Base-by-base conservation (phyloP, 2,329 filamentous ascomycete genomes). In the Corinectria fuckeliana region DNA sequence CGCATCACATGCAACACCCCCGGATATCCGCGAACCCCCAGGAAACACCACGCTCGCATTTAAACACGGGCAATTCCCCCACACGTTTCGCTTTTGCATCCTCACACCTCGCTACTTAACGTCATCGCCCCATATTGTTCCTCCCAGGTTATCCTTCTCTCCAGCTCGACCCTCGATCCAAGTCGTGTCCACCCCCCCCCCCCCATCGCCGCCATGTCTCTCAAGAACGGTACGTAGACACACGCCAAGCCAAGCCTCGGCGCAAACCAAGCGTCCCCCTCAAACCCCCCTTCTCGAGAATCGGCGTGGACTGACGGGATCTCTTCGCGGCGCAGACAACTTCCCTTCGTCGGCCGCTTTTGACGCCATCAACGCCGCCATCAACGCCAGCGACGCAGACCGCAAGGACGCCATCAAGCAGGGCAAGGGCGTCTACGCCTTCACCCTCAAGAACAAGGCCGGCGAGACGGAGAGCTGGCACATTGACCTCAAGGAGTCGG, bases 261-360 rank as follows among this genome's bases (percentile, higher is more conserved):
- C 55, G 50, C 34, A 62, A 28, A 13, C 20, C 36, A 53, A 10
- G 26, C 32, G 39, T 18, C n/a, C 16, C 42, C 8, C 42, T 13
- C 26, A 4, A 28, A n/a, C n/a, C 23, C 47, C 7, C 39, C 18
- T n/a, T 18, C 53, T 25, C n/a, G 52, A 58, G 21, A 34, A 20
- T 28, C 34, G 53, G 16, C 25, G 49, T 57, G 39, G 58, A 50
- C 58, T 50, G n/a, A 42, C 39, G 11, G 16, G 20, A 20, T 55
- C 38, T 20, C 16, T 50, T 11, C 16, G 32, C 34, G 21, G 13
- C 44, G 16, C 56, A 93, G 91, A 87, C 78, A 88, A 88, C 68
- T 97, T 97, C 80, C 94, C 95, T 66, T 88, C 94, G 73, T 98
- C 95, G 60, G 88, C 80, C 67, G 93, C 93, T 69, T 99, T 99